A percentile compares a stretch with the other conserved stretches of the same genome.
Evolutionary conservation across 257 asterid species (phyloP).

Genomic region (Avicennia marina): DNA sequence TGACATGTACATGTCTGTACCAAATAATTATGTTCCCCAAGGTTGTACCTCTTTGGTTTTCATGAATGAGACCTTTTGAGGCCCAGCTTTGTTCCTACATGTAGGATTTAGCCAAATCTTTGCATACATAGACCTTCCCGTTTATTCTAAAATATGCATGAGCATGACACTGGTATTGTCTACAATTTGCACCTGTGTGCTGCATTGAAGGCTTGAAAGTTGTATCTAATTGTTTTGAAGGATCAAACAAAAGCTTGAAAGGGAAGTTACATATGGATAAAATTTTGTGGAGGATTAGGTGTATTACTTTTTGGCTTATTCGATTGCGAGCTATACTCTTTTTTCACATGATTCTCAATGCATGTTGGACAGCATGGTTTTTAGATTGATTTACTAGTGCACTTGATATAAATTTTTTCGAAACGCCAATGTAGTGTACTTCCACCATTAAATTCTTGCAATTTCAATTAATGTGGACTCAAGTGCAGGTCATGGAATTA

Average conservation of each 20-base stretch:
- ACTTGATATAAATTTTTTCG: too few relatives aligned
- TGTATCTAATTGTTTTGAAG: too few relatives aligned
- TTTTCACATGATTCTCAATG: neutral
- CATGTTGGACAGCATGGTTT: constrained; percentile 2
- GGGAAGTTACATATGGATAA: neutral
- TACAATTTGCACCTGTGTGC: neutral
- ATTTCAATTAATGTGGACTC: neutral
- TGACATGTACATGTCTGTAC: constrained; percentile 5
- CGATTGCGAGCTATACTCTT: too few relatives aligned
- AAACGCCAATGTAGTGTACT: too few relatives aligned
- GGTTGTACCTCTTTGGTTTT: neutral
- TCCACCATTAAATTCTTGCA: too few relatives aligned
- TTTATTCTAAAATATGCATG: too few relatives aligned
- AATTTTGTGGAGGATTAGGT: too few relatives aligned
- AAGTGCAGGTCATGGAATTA: constrained; percentile 73
- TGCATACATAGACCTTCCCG: too few relatives aligned
- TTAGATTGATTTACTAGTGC: neutral
- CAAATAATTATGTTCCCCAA: constrained; percentile 3
- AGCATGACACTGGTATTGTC: neutral
- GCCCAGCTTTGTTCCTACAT: too few relatives aligned
- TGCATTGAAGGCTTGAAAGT: neutral
- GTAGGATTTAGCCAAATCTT: too few relatives aligned
- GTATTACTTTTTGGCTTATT: too few relatives aligned
- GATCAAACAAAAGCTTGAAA: neutral
- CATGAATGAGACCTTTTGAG: too few relatives aligned